Evolutionary conservation across 2,329 filamentous ascomycete species (phyloP), one percentile per base, ranked within the genome.

Genomic region (Onygena corvina): DNA sequence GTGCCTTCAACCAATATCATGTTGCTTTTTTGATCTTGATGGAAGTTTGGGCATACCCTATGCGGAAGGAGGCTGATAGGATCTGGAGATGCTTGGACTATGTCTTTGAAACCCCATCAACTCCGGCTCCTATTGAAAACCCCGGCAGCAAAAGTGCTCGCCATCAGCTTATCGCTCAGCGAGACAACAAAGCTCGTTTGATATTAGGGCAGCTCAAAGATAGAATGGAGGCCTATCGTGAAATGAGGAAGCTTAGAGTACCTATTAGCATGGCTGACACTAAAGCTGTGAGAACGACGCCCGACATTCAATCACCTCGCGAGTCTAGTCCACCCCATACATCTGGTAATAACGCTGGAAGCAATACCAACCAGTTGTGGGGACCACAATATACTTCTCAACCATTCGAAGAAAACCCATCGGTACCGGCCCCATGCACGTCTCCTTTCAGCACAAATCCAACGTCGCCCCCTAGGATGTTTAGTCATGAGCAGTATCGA

Each of bases 81-180:
- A 83, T 86, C 51, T 86, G 84, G 83, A 67, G 70, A 29, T 83
- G 80, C 57, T 68, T 86, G 21, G 82, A 88, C 59, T 87, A 80
- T 59, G 79, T 84, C 20, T 88, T 86, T 60, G 75, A 79, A 46
- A 45, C 50, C 9, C 47, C 51, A 67, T 81, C 23, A 73, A 82
- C 27, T 60, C 71, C 3, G 62, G 70, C 29, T 61, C 76, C 35
- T 63, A 73, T 9, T 31, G 48, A 38, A n/a, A 16, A 40, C 11
- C 44, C 48, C 4, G 45, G 30, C n/a, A 16, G 18, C 25, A n/a
- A 31, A 34, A 49, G 48, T 14, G 25, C 49, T 25, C 54, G 49
- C 18, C 49, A 52, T 25, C 52, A 56, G 11, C 50, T 59, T 6
- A 50, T 59, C 12, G 52, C 50, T 25, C 54, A 56, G 25, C 72